These are phyloP conservation scores for Ophiorrhiza pumila DNA, from an alignment of 257 asterid species.

Conservation along the genomic window DNA sequence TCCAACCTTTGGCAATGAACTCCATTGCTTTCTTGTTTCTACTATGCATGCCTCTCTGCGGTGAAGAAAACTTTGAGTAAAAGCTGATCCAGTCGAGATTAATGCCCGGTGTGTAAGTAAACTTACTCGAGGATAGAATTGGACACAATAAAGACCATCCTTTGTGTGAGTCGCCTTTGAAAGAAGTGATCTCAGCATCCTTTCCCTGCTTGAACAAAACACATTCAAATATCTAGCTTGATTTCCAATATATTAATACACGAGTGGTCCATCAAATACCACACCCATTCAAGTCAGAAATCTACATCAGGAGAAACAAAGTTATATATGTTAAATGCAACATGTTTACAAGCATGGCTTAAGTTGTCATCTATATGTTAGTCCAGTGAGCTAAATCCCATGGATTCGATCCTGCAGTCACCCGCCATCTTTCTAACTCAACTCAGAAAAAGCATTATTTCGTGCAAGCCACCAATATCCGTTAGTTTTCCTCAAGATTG, in stretches of 20 bases:
- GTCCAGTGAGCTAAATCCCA: no score
- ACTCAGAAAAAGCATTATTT: no score
- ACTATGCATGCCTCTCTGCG: slow-evolving; percentile 73
- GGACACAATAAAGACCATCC: slow-evolving; percentile 28
- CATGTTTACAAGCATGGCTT: no score
- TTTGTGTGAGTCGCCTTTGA: slow-evolving; percentile 28
- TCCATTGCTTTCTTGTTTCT: slow-evolving; percentile 89
- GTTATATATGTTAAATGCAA: no score
- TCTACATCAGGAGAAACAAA: no score
- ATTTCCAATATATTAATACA: neutral
- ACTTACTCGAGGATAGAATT: slow-evolving; percentile 40
- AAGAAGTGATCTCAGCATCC: slow-evolving; percentile 49
- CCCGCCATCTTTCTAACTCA: no score
- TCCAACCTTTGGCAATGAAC: slow-evolving; percentile 83
- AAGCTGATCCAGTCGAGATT: slow-evolving; percentile 1
- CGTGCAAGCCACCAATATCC: no score
- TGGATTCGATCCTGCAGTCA: no score
- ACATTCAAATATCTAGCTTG: neutral
- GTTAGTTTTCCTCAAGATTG: no score
- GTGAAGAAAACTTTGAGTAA: slow-evolving; percentile 4
- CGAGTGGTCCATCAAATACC: neutral
- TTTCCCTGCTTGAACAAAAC: slow-evolving; percentile 5
- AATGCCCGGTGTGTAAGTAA: neutral
- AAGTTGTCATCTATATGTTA: no score
- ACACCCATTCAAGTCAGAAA: neutral